Conservation (phyloP, 2,329 filamentous ascomycete species). For the Cordyceps farinosa region DNA sequence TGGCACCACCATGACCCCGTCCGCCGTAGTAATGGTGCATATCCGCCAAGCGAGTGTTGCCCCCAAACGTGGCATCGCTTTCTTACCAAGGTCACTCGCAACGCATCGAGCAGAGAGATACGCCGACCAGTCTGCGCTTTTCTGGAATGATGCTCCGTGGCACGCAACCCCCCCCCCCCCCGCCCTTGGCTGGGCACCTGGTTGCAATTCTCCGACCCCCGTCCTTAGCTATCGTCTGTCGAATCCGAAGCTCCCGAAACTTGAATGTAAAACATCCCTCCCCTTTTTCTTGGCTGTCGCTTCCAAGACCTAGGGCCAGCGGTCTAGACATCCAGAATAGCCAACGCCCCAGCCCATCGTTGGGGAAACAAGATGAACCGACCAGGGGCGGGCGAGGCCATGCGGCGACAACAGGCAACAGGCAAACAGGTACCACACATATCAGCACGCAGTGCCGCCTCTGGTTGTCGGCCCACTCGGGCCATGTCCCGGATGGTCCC, state of each 20-base stretch:
- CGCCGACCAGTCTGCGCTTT: neutral
- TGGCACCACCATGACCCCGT: neutral
- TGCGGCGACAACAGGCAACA: neutral
- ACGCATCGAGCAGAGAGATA: too few relatives aligned
- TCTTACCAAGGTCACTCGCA: neutral
- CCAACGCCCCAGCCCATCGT: neutral
- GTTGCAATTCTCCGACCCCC: too few relatives aligned
- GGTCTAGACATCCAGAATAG: neutral
- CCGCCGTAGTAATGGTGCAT: conserved; percentile 15
- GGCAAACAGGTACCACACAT: too few relatives aligned
- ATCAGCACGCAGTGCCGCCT: neutral
- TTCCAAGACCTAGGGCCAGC: neutral
- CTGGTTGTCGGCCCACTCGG: neutral
- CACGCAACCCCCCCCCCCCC: too few relatives aligned
- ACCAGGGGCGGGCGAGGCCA: neutral
- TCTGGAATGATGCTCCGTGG: too few relatives aligned
- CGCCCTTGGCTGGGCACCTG: too few relatives aligned
- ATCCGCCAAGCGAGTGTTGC: neutral
- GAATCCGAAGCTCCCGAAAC: too few relatives aligned
- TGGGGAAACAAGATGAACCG: conserved; percentile 14
- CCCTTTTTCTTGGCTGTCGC: neutral
- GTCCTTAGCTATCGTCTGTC: too few relatives aligned
- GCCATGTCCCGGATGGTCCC: neutral
- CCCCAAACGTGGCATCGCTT: neutral
- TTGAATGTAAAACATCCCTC: neutral